Evolutionary conservation across 140 eudicot genomes (phyloP).

Genomic region (Anethum foeniculum): DNA sequence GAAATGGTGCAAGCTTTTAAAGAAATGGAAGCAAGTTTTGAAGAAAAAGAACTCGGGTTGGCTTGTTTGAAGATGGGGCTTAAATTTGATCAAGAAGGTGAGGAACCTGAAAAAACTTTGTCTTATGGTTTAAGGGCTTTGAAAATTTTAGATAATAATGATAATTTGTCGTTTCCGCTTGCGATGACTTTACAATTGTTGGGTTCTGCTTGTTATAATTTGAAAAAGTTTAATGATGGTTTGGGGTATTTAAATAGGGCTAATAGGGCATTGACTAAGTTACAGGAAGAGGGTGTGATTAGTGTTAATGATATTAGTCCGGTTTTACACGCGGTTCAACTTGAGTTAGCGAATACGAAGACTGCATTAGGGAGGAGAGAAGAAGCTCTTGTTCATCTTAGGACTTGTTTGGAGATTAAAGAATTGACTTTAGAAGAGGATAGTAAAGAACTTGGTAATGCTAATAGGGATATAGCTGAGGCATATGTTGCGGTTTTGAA

Average conservation of each 20-base stretch:
- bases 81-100: constrained; percentile 77
- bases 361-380: constrained; percentile 89
- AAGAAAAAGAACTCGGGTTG: constrained; percentile 59
- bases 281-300: constrained; percentile 31
- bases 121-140: constrained; percentile 61
- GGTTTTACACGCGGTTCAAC: constrained; percentile 62
- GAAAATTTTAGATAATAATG: constrained; percentile 35
- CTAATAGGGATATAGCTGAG: constrained; percentile 68
- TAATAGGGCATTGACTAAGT: constrained; percentile 43
- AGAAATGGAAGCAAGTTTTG: constrained; percentile 43
- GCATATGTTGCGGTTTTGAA: constrained; percentile 65
- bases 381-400: constrained; percentile 52
- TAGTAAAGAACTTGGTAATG: constrained; percentile 66
- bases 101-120: constrained; percentile 55
- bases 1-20: constrained; percentile 36
- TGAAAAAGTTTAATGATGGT: constrained; percentile 69
- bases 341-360: constrained; percentile 62
- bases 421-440: constrained; percentile 53
- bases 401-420: constrained; percentile 65
- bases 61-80: constrained; percentile 75
- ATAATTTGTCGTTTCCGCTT: constrained; percentile 44
- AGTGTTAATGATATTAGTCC: constrained; percentile 40
- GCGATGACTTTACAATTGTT: constrained; percentile 75
- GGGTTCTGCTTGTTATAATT: constrained; percentile 59
- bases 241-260: constrained; percentile 77